phyloP scores from a whole-genome alignment of 1,284 basidiomycete species.

The Lentinus polychrous region DNA sequence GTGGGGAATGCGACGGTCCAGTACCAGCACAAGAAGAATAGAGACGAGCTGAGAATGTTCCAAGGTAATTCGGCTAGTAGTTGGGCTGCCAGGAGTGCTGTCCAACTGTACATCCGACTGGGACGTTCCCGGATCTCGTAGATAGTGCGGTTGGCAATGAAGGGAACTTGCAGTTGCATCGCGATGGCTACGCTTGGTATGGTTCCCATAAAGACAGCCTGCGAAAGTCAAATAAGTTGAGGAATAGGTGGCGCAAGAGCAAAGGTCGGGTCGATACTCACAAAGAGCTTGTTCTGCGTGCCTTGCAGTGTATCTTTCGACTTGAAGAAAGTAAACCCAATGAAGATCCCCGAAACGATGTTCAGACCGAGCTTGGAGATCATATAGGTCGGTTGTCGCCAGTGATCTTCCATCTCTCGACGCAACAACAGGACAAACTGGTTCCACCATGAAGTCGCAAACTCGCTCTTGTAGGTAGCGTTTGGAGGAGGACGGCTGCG shows the following conservation, averaged over 20 bases:
- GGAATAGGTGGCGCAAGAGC: too few relatives aligned
- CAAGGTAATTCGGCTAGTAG: constrained; percentile 60
- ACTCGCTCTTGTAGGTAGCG: constrained; percentile 32
- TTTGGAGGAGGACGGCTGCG: constrained; percentile 22
- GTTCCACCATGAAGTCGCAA: constrained; percentile 39
- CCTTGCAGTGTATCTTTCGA: constrained; percentile 62
- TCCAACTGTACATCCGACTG: constrained; percentile 81
- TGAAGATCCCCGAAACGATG: constrained; percentile 50
- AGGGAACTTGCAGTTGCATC: constrained; percentile 49
- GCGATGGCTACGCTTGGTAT: constrained; percentile 39
- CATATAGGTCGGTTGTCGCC: constrained; percentile 69
- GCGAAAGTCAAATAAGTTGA: too few relatives aligned
- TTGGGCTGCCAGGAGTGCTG: constrained; percentile 59
- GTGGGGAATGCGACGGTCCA: constrained; percentile 60
- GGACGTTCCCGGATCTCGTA: constrained; percentile 63
- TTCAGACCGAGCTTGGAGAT: constrained; percentile 66
- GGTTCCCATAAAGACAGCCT: constrained; percentile 40
- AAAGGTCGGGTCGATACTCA: constrained; percentile 14
- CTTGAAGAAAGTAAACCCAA: constrained; percentile 68
- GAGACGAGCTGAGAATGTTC: constrained; percentile 52
- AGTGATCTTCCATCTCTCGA: constrained; percentile 49
- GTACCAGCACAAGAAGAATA: constrained; percentile 66
- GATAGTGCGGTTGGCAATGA: constrained; percentile 45
- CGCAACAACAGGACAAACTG: constrained; percentile 39
- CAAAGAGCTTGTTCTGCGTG: constrained; percentile 80